Percentiles rank a stretch among this genome's conserved stretches.
These are phyloP conservation scores for Elaphomyces granulatus DNA, from an alignment of 495 filamentous ascomycete genomes.

Conservation along the genomic window DNA sequence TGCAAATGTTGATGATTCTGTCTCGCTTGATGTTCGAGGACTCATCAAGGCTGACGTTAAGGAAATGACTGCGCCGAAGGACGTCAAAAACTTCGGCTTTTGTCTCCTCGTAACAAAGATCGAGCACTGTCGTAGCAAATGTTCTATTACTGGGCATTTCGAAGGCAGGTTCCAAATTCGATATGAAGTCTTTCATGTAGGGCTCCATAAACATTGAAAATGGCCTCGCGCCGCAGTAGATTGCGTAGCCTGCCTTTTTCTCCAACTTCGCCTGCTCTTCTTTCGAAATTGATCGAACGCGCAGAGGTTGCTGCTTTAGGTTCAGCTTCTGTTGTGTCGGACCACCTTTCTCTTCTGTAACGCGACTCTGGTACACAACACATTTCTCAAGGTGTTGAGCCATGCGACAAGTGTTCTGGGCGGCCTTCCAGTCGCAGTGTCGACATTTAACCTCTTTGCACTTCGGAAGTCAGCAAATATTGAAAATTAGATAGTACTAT, in stretches of 20 bases:
- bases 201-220: background rate
- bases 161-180: background rate
- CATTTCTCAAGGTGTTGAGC: background rate
- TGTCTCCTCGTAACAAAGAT: background rate
- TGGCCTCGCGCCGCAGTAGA: background rate
- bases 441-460: background rate
- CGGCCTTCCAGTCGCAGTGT: background rate
- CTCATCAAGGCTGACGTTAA: background rate
- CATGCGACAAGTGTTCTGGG: background rate
- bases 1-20: too few relatives aligned
- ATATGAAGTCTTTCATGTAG: background rate
- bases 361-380: background rate
- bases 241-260: background rate
- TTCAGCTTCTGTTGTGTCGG: background rate
- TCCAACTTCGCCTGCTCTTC: background rate
- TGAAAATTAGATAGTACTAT: background rate
- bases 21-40: too few relatives aligned
- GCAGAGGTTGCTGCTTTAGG: background rate
- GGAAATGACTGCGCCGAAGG: background rate
- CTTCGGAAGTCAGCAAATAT: background rate
- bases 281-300: background rate
- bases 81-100: background rate
- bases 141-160: background rate
- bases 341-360: background rate
- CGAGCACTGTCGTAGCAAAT: background rate